phyloP scores from a whole-genome alignment of 2,329 filamentous ascomycete species.

The Ascochyta pisi region DNA sequence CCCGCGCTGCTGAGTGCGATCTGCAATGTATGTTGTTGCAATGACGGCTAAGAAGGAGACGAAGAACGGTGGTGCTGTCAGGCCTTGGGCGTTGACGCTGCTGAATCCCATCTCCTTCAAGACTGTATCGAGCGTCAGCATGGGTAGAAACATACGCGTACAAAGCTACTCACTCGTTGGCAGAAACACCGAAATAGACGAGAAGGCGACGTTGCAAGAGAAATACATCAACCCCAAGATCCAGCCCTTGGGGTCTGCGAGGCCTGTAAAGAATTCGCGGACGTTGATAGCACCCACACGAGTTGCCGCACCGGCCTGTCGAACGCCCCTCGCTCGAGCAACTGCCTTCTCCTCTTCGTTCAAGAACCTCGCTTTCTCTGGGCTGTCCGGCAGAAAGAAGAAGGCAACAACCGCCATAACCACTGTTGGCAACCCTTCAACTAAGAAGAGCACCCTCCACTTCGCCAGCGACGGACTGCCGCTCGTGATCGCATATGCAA shows the following conservation, averaged over 20 bases:
- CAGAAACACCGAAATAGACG: slow-evolving; percentile 53
- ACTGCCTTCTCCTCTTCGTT: slow-evolving; percentile 50
- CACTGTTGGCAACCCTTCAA: slow-evolving; percentile 54
- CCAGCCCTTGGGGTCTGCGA: slow-evolving; percentile 45
- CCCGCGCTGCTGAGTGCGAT: slow-evolving; percentile 69
- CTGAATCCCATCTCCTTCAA: slow-evolving; percentile 69
- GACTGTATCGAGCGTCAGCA: slow-evolving; percentile 20
- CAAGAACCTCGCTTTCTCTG: slow-evolving; percentile 52
- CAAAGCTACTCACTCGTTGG: slow-evolving; percentile 41
- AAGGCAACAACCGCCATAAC: slow-evolving; percentile 52
- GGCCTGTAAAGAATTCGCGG: slow-evolving; percentile 38
- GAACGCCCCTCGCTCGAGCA: slow-evolving; percentile 38
- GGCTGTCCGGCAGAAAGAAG: slow-evolving; percentile 55
- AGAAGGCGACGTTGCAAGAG: slow-evolving; percentile 59
- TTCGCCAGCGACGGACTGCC: slow-evolving; percentile 62
- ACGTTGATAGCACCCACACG: slow-evolving; percentile 39
- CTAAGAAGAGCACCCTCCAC: slow-evolving; percentile 66
- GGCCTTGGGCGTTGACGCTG: slow-evolving; percentile 70
- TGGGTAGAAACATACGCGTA: not conserved
- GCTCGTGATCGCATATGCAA: slow-evolving; percentile 63
- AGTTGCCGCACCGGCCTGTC: slow-evolving; percentile 38
- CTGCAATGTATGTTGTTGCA: slow-evolving; percentile 67
- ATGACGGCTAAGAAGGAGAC: slow-evolving; percentile 70
- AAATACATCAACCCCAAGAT: slow-evolving; percentile 49
- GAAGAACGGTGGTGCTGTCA: slow-evolving; percentile 75